Evolutionary conservation across 2,329 filamentous ascomycete genomes (phyloP).

Genomic region (Paraconiothyrium brasiliense): DNA sequence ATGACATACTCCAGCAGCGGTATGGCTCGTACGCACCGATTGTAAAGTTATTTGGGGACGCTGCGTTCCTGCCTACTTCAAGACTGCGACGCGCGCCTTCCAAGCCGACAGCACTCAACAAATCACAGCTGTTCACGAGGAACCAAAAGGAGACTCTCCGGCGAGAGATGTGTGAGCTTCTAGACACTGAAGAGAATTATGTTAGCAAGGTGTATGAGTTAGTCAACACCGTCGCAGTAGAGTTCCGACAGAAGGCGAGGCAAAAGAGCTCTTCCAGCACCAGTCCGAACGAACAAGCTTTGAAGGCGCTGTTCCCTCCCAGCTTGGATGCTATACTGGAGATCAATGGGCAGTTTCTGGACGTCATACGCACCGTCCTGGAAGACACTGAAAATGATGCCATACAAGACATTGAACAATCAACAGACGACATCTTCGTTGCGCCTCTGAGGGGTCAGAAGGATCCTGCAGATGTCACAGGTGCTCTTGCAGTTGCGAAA

Average conservation of each 20-base stretch:
- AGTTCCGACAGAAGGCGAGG: slow-evolving; percentile 77
- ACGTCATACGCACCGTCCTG: slow-evolving; percentile 77
- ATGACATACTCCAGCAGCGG: slow-evolving; percentile 72
- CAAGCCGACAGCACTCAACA: slow-evolving; percentile 81
- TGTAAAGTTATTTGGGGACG: slow-evolving; percentile 81
- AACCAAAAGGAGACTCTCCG: slow-evolving; percentile 86
- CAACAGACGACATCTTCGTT: slow-evolving; percentile 51
- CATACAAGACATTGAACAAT: slow-evolving; percentile 75
- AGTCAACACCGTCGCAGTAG: slow-evolving; percentile 80
- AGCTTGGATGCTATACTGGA: slow-evolving; percentile 83
- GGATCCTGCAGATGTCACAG: slow-evolving; percentile 74
- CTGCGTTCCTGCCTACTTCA: slow-evolving; percentile 86
- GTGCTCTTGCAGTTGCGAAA: slow-evolving; percentile 79
- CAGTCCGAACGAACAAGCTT: slow-evolving; percentile 75
- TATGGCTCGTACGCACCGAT: slow-evolving; percentile 82
- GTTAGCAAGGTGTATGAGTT: slow-evolving; percentile 87
- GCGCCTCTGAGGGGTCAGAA: slow-evolving; percentile 46
- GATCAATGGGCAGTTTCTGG: slow-evolving; percentile 82
- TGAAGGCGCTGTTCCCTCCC: slow-evolving; percentile 81
- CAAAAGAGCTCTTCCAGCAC: slow-evolving; percentile 66
- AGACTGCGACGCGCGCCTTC: slow-evolving; percentile 86
- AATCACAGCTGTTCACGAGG: slow-evolving; percentile 78
- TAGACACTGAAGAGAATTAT: slow-evolving; percentile 94
- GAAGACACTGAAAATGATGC: slow-evolving; percentile 86
- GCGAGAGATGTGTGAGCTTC: slow-evolving; percentile 87